These are phyloP conservation scores for Metschnikowia cerradonensis DNA, from an alignment of 805 yeast genomes.

Conservation along the genomic window DNA sequence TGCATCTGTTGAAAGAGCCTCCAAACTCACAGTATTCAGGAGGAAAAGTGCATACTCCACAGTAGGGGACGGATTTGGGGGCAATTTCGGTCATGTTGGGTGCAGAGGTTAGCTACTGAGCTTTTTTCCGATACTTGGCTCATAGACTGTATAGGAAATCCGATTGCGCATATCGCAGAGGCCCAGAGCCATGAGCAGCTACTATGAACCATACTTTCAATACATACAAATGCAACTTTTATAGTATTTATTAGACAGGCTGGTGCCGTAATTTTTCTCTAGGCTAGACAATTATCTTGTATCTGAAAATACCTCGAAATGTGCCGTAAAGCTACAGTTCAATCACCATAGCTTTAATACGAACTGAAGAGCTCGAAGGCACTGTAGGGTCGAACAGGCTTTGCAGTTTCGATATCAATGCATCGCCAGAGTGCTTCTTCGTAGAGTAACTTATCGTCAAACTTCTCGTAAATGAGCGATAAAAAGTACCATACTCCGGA, in stretches of 20 bases:
- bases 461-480: conserved; percentile 56
- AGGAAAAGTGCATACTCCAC: conserved; percentile 81
- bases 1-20: conserved; percentile 74
- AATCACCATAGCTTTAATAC: background rate
- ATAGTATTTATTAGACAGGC: background rate
- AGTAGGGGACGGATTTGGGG: conserved; percentile 51
- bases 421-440: conserved; percentile 56
- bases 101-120: background rate
- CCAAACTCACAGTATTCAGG: conserved; percentile 93
- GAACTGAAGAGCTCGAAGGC: background rate
- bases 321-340: background rate
- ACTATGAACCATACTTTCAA: background rate
- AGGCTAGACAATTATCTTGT: background rate
- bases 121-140: background rate
- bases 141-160: conserved; percentile 1
- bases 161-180: background rate
- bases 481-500: conserved; percentile 69
- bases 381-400: conserved; percentile 48
- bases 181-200: background rate
- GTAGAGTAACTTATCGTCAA: conserved; percentile 47
- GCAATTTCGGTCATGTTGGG: conserved; percentile 27
- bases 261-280: background rate
- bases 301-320: background rate
- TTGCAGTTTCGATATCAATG: conserved; percentile 57
- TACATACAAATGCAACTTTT: background rate